These are phyloP conservation scores for Monilinia vaccinii-corymbosi DNA, from an alignment of 2,329 filamentous ascomycete genomes.

Conservation along the genomic window DNA sequence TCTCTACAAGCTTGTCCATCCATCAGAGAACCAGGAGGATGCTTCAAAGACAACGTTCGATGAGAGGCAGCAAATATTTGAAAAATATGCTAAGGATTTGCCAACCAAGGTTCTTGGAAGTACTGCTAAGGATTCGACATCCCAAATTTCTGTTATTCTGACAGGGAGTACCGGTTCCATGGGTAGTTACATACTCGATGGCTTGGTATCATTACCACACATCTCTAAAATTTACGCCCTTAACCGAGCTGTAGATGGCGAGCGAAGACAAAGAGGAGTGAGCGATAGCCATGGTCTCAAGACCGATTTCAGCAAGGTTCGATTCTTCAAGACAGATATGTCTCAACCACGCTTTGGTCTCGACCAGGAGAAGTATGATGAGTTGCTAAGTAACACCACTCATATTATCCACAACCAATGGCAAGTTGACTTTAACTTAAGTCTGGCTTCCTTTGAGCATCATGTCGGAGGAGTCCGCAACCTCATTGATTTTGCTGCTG, in stretches of 20 bases:
- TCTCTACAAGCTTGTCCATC: neutral
- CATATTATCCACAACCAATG: slow-evolving; percentile 25
- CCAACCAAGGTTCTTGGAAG: neutral
- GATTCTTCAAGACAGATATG: slow-evolving; percentile 42
- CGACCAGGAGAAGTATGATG: slow-evolving; percentile 1
- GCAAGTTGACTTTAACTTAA: slow-evolving; percentile 33
- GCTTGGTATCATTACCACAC: slow-evolving; percentile 26
- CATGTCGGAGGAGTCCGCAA: slow-evolving; percentile 34
- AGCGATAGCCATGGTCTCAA: slow-evolving; percentile 33
- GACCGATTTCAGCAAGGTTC: slow-evolving; percentile 32
- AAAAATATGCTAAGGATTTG: slow-evolving; percentile 12
- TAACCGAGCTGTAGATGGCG: slow-evolving; percentile 32
- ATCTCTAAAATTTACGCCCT: slow-evolving; percentile 39
- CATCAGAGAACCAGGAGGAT: neutral
- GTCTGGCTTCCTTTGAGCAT: slow-evolving; percentile 29
- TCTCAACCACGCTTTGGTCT: slow-evolving; percentile 41
- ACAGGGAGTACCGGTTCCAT: slow-evolving; percentile 43
- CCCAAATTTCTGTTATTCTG: slow-evolving; percentile 28
- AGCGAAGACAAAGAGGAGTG: slow-evolving; percentile 10
- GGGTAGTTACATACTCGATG: slow-evolving; percentile 39
- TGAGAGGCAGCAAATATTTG: slow-evolving; percentile 11
- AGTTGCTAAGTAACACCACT: slow-evolving; percentile 16
- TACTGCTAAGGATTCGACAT: neutral
- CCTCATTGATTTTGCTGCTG: slow-evolving; percentile 27
- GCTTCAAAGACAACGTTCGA: neutral